phyloP scores from a whole-genome alignment of 2,329 filamentous ascomycete species.

The Colletotrichum costaricense region DNA sequence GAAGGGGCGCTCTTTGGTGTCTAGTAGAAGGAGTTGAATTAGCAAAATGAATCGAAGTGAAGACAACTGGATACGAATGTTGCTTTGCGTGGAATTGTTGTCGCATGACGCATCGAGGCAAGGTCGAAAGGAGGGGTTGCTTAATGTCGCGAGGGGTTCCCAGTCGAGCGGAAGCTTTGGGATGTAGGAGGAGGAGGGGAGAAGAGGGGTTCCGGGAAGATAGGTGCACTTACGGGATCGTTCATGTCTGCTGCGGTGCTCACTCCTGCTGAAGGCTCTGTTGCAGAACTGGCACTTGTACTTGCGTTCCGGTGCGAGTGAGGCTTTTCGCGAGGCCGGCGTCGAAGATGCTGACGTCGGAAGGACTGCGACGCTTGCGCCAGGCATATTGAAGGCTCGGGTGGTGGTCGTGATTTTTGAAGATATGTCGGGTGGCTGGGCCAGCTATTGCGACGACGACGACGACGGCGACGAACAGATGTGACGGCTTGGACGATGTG shows the following conservation, averaged over 20 bases:
- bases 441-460: constrained; percentile 33
- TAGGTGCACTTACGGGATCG: constrained; percentile 85
- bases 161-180: constrained; percentile 19
- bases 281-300: constrained; percentile 99
- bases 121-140: constrained; percentile 15
- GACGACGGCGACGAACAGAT: constrained; percentile 40
- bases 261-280: constrained; percentile 95
- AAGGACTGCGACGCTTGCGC: constrained; percentile 74
- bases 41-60: constrained; percentile 35
- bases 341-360: constrained; percentile 74
- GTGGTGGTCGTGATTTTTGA: constrained; percentile 43
- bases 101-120: not conserved
- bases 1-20: constrained; percentile 98
- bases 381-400: constrained; percentile 70
- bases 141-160: constrained; percentile 15
- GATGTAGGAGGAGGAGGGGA: constrained; percentile 22
- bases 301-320: constrained; percentile 90
- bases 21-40: constrained; percentile 59
- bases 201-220: constrained; percentile 24
- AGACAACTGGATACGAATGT: not conserved
- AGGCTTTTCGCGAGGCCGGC: constrained; percentile 79
- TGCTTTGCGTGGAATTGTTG: not conserved
- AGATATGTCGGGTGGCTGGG: constrained; percentile 33
- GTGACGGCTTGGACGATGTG: constrained; percentile 38
- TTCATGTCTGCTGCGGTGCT: constrained; percentile 97